Evolutionary conservation across 129 eudicot genomes (phyloP).

Genomic region (Flaveria robusta): DNA sequence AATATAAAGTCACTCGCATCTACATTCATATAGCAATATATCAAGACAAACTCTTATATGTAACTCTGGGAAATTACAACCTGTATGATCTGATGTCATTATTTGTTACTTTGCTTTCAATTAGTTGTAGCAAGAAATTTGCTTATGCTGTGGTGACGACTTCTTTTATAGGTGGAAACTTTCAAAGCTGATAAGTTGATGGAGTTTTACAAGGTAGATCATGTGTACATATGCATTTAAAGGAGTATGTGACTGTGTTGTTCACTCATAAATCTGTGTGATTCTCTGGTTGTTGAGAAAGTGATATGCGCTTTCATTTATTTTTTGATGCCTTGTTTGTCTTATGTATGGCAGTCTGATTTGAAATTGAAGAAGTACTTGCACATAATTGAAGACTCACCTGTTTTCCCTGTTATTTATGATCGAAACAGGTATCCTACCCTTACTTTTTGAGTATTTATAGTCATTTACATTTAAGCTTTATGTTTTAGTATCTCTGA

Average conservation of each 20-base stretch:
- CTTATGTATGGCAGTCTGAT: slow-evolving; percentile 68
- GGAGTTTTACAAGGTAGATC: slow-evolving; percentile 77
- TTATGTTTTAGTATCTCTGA: slow-evolving; percentile 5
- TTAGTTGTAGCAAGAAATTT: slow-evolving; percentile 9
- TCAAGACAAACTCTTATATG: slow-evolving; percentile 4
- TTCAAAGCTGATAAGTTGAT: slow-evolving; percentile 77
- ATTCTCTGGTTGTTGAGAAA: slow-evolving; percentile 5
- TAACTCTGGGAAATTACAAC: background rate
- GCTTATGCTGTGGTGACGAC: slow-evolving; percentile 29
- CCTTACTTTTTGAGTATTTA: background rate
- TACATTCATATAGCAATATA: background rate
- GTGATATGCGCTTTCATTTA: slow-evolving; percentile 7
- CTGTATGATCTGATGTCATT: background rate
- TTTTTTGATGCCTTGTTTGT: slow-evolving; percentile 15
- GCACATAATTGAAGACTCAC: slow-evolving; percentile 86
- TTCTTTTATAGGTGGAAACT: slow-evolving; percentile 50
- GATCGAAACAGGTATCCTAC: slow-evolving; percentile 69
- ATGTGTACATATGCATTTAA: background rate
- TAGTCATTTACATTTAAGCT: background rate
- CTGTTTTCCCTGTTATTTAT: slow-evolving; percentile 86
- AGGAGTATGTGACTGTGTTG: background rate
- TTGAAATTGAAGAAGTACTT: slow-evolving; percentile 86
- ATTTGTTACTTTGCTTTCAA: background rate
- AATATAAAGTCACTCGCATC: slow-evolving; percentile 18
- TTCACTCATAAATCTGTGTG: background rate